Evolutionary conservation across 257 asterid genomes (phyloP).

Genomic region (Voacanga thouarsii): DNA sequence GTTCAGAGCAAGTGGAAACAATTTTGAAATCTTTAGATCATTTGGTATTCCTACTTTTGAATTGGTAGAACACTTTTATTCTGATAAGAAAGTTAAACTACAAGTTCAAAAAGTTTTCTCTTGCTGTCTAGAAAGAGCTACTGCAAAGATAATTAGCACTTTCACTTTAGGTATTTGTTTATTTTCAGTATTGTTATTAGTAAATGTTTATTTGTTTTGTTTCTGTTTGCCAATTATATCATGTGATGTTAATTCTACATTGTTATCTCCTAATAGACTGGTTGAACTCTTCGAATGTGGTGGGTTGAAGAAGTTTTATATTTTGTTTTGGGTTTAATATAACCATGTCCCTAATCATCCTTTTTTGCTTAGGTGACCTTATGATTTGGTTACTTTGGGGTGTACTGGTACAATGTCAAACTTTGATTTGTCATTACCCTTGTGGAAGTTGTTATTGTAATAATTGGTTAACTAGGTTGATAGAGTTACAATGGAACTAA

Average conservation of each 20-base stretch:
- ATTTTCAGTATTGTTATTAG: neutral
- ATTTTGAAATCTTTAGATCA: too few relatives aligned
- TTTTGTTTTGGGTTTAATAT: too few relatives aligned
- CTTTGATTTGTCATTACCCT: neutral
- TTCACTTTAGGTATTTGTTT: neutral
- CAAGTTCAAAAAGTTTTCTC: slow-evolving; percentile 18
- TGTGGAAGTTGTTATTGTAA: neutral
- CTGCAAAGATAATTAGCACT: neutral
- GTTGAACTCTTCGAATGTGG: too few relatives aligned
- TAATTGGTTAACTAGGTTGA: neutral
- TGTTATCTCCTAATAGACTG: too few relatives aligned
- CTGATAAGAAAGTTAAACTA: slow-evolving; percentile 30
- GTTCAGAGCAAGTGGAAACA: slow-evolving; percentile 82
- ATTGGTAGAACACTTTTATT: slow-evolving; percentile 28
- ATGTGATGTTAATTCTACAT: too few relatives aligned
- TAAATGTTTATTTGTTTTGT: too few relatives aligned
- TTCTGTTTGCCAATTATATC: too few relatives aligned
- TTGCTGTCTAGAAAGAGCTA: neutral
- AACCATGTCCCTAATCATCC: too few relatives aligned
- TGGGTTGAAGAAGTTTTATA: too few relatives aligned
- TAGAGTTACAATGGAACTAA: neutral
- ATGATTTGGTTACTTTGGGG: neutral
- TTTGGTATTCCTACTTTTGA: slow-evolving; percentile 53
- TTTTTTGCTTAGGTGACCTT: neutral
- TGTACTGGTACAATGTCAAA: neutral